Base-by-base conservation (phyloP, 129 eudicot species). In the Centaurea solstitialis region DNA sequence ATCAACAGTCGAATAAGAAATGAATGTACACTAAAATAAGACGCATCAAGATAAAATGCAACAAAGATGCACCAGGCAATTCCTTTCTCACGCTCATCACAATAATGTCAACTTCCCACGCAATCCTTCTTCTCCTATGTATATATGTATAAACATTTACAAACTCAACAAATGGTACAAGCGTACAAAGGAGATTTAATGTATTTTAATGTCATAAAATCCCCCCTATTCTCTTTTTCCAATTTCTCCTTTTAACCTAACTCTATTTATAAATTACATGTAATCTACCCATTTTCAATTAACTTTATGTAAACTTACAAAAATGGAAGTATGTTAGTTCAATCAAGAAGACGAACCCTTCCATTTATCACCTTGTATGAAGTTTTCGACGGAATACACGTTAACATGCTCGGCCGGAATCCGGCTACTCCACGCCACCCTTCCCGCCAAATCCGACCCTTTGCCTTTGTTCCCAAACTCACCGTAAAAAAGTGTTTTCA, bases 281-380 rank as follows among this genome's bases (percentile, higher is more conserved):
- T 15, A 5, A 50, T 20, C 73, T 33, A 69, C n/a, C 26, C 50
- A 26, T 17, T 69, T 33, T 68, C 9, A 23, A 2, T 61, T 66
- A 65, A 43, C 17, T 65, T 78, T 7, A 67, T 67, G 28, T 78
- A 67, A 62, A 40, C 13, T 73, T 80, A 66, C 84, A 73, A 73
- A 80, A 80, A 53, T 18, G 24, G 7, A 57, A 57, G 22, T 26
- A 9, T 70, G 64, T 61, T 69, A 82, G 20, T 59, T 64, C 24
- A 71, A 59, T 77, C 65, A 76, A 76, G 66, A 76, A 75, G 35
- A 66, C 66, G 77, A 18, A 28, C 62, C 30, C 78, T 70, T 76
- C 98, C 98, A 94, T 57, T 92, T 84, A 79, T 90, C 87, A 30
- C 89, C 95, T 83, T 94, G 96, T 37, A 91, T 88, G 79, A 91